Percentiles rank a stretch among this genome's conserved stretches.
Conservation (phyloP, 148 eudicot species). For the Fagopyrum esculentum region DNA sequence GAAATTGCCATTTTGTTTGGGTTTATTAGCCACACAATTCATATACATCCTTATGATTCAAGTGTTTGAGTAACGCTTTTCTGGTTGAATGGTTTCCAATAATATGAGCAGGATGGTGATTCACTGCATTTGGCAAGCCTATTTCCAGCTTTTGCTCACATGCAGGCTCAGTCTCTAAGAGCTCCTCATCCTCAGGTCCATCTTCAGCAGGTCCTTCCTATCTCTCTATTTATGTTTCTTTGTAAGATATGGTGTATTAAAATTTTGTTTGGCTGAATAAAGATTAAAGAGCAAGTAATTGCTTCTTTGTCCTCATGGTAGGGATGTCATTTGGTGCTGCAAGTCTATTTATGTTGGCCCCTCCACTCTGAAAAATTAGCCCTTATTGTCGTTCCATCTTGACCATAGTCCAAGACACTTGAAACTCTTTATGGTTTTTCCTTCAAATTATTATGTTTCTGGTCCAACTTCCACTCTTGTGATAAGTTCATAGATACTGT, state of each 20-base stretch:
- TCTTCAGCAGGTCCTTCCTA: conserved; percentile 11
- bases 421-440: not conserved
- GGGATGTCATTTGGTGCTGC: not conserved
- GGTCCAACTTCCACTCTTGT: not conserved
- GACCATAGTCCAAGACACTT: conserved; percentile 10
- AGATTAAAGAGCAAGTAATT: not conserved
- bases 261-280: not conserved
- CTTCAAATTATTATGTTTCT: not conserved
- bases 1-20: not conserved
- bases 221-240: not conserved
- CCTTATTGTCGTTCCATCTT: conserved; percentile 9
- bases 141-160: conserved; percentile 16
- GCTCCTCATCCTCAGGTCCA: conserved; percentile 11
- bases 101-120: conserved; percentile 12
- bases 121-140: conserved; percentile 13
- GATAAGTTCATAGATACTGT: not conserved
- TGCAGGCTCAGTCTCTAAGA: conserved; percentile 14
- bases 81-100: not conserved
- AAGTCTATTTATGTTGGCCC: conserved; percentile 10
- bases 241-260: not conserved
- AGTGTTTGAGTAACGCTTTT: not conserved
- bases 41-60: not conserved
- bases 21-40: not conserved
- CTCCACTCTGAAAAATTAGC: conserved; percentile 1
- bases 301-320: conserved; percentile 1